Percentiles rank a stretch among this genome's conserved stretches.
Conservation (phyloP, 768 basidiomycete species). For the Suillus lakei region DNA sequence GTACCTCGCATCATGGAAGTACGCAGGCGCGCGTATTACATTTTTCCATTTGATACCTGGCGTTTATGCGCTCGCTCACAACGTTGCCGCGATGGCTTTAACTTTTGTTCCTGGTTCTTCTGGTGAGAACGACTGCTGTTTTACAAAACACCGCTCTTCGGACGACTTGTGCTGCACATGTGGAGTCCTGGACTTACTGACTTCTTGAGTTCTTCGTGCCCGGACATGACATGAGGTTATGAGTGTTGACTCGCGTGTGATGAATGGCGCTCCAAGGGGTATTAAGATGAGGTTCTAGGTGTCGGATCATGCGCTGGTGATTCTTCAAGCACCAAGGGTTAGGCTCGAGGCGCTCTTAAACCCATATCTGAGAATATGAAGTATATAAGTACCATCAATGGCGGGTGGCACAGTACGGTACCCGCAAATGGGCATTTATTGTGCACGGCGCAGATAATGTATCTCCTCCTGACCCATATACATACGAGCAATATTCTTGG, state of each 20-base stretch:
- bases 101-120: not conserved
- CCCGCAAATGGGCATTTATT: not conserved
- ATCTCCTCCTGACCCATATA: not conserved
- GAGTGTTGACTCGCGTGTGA: not conserved
- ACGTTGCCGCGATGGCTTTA: not conserved
- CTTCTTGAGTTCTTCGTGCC: not conserved
- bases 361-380: not conserved
- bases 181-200: not conserved
- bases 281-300: not conserved
- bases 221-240: not conserved
- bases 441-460: not conserved
- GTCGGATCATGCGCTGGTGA: not conserved
- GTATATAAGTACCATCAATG: not conserved
- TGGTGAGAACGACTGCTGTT: not conserved
- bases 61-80: not conserved
- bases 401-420: not conserved
- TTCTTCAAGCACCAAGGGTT: not conserved
- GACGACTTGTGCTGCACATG: not conserved
- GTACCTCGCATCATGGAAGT: not conserved
- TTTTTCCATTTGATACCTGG: not conserved
- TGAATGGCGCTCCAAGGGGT: not conserved
- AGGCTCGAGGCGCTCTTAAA: not conserved
- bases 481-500: not conserved
- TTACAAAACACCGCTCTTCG: constrained; percentile 2
- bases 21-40: not conserved